A percentile compares a stretch with the other conserved stretches of the same genome.
phyloP scores from a whole-genome alignment of 2,329 filamentous ascomycete species.

The Colletotrichum tofieldiae region DNA sequence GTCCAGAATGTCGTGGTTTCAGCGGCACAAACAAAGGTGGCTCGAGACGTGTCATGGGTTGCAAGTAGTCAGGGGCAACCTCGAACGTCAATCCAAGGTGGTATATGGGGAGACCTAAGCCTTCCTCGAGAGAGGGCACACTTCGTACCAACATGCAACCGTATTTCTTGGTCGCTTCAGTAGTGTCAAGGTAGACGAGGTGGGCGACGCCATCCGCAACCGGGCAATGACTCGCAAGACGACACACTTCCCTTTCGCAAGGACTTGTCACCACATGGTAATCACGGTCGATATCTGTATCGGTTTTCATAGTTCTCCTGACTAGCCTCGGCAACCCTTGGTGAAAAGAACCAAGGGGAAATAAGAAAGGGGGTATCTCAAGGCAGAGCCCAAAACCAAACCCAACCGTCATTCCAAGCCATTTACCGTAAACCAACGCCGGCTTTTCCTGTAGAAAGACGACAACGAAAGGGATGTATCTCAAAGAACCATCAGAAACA shows the following conservation, averaged over 20 bases:
- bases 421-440: neutral
- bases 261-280: neutral
- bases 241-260: neutral
- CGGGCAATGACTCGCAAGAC: neutral
- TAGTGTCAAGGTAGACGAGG: neutral
- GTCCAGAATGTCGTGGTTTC: neutral
- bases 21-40: neutral
- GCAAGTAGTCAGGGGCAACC: neutral
- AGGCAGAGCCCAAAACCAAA: constrained; percentile 1
- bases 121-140: neutral
- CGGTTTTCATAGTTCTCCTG: neutral
- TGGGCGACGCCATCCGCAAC: neutral
- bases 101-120: neutral
- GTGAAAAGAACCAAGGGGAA: neutral
- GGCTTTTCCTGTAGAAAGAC: neutral
- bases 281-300: neutral
- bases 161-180: neutral
- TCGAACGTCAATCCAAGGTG: neutral
- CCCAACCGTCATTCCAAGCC: neutral
- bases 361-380: neutral
- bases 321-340: neutral
- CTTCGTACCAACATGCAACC: neutral
- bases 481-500: neutral
- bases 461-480: neutral
- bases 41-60: neutral